Evolutionary conservation across 371 early-diverging fungal genomes (phyloP), one percentile per base, ranked within the genome.

Genomic region (Haplosporangium sp.): DNA sequence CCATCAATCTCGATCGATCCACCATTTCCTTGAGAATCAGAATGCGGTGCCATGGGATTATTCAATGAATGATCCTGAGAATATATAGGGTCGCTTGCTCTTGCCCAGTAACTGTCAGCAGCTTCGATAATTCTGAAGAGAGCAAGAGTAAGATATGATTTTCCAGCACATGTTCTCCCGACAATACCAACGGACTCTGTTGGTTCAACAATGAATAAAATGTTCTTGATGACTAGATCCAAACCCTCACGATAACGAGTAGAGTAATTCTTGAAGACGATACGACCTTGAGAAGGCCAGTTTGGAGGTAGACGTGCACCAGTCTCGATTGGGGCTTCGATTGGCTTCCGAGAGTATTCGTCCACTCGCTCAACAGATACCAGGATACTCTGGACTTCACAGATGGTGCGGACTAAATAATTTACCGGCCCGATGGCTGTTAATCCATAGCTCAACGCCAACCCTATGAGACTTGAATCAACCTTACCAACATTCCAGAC

Each of bases 1-100:
- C 93, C 95, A 71, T 98, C 92, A 56, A 94, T 88, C 7, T 74
- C 45, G 34, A 94, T 94, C 1, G 75, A 74, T 13, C 94, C 94
- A 2, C 78, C 74, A 19, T 63, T 42, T 3, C 44, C 44, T 15
- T 35, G 47, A 5, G 3, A 5, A 15, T 47, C 11, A 8, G 34
- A 10, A 7, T 34, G 2, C 34, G 39, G 4, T 9, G 58, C 35
- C 11, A 11, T 4, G 2, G 34, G 27, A 13, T 19, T 34, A 6
- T 57, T 13, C 57, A 6, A 27, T 11, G 1, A 27, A 11, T 4
- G 27, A n/a, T 57, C 34, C 3, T 11, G 11, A 27, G 20, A 4
- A 57, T 27, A 34, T 0, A 2, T 34, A 6, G 69, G 66, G 52
- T 69, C 65, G 45, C 75, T 75, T 0, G 69, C 69, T 13, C 11